Percentiles rank a stretch among this genome's conserved stretches.
Conservation (phyloP, 352 stramenopile genomes). For the Phytophthora kernoviae region DNA sequence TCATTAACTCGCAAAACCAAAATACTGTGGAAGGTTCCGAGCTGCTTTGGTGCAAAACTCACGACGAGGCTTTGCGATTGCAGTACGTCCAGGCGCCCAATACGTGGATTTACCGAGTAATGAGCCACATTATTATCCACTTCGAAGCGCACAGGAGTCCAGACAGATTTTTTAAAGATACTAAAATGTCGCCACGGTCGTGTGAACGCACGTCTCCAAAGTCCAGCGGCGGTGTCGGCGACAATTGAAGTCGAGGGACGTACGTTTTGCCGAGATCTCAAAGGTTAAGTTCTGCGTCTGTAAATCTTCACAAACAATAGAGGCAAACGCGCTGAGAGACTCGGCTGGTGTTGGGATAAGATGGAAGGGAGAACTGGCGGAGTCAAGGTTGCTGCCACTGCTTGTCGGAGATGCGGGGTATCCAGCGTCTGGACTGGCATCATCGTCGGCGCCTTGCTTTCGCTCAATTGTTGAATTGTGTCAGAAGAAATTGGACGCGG, state of each 20-base stretch:
- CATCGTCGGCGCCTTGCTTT: conserved; percentile 10
- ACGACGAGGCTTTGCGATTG: conserved; percentile 90
- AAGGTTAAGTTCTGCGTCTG: conserved; percentile 78
- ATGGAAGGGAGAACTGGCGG: conserved; percentile 16
- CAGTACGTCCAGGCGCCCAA: conserved; percentile 78
- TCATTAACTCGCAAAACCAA: conserved; percentile 58
- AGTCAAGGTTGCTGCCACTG: conserved; percentile 7
- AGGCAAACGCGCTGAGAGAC: conserved; percentile 68
- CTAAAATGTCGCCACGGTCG: conserved; percentile 81
- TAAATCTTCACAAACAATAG: conserved; percentile 69
- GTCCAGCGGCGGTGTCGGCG: conserved; percentile 49
- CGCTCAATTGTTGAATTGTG: conserved; percentile 30
- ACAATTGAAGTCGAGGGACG: conserved; percentile 52
- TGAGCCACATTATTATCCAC: conserved; percentile 68
- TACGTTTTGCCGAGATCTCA: conserved; percentile 73
- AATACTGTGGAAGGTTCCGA: conserved; percentile 72
- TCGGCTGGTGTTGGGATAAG: conserved; percentile 29
- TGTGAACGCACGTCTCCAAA: conserved; percentile 88
- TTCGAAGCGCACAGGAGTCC: conserved; percentile 64
- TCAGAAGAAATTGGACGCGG: conserved; percentile 44
- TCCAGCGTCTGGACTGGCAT: neutral
- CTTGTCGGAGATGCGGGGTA: neutral
- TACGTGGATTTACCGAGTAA: conserved; percentile 70
- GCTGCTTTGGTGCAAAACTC: conserved; percentile 88
- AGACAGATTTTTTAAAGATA: conserved; percentile 85